Conservation (phyloP, 2,329 filamentous ascomycete genomes). For the Penicillium sp. region DNA sequence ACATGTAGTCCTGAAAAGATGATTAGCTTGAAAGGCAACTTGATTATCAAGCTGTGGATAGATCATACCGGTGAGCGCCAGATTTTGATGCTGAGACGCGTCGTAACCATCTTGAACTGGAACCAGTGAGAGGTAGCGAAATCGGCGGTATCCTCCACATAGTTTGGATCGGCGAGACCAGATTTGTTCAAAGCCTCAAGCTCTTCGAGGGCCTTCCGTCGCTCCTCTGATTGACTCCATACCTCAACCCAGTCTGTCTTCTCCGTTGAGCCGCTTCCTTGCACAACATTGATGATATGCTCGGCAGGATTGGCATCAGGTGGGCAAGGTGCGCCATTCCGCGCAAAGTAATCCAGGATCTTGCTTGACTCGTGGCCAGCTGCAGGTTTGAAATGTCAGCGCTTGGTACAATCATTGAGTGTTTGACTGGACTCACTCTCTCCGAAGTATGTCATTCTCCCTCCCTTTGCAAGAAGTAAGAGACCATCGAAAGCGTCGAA, state of each 20-base stretch:
- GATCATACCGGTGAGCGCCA: conserved; percentile 39
- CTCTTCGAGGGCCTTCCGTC: conserved; percentile 29
- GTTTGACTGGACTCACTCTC: conserved; percentile 43
- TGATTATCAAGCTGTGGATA: not conserved
- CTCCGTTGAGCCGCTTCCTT: conserved; percentile 28
- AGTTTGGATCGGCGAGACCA: conserved; percentile 23
- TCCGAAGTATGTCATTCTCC: conserved; percentile 69
- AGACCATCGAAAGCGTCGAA: conserved; percentile 70
- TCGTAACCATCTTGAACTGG: conserved; percentile 43
- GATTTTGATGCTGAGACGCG: conserved; percentile 38
- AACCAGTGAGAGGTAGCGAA: conserved; percentile 47
- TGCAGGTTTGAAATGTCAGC: conserved; percentile 12
- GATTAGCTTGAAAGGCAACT: not conserved
- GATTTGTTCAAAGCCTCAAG: conserved; percentile 34
- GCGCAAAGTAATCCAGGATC: conserved; percentile 54
- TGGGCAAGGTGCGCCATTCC: conserved; percentile 59
- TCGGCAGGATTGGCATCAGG: conserved; percentile 58
- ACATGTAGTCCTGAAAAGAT: conserved; percentile 44
- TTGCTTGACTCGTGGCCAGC: conserved; percentile 46
- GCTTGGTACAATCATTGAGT: not conserved
- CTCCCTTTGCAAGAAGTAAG: conserved; percentile 66
- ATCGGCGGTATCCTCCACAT: conserved; percentile 40
- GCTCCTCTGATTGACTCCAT: conserved; percentile 38
- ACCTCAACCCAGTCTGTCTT: conserved; percentile 39
- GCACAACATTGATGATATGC: conserved; percentile 47